Conservation (phyloP, 208 protist species). For the Angomonas ambiguus region DNA sequence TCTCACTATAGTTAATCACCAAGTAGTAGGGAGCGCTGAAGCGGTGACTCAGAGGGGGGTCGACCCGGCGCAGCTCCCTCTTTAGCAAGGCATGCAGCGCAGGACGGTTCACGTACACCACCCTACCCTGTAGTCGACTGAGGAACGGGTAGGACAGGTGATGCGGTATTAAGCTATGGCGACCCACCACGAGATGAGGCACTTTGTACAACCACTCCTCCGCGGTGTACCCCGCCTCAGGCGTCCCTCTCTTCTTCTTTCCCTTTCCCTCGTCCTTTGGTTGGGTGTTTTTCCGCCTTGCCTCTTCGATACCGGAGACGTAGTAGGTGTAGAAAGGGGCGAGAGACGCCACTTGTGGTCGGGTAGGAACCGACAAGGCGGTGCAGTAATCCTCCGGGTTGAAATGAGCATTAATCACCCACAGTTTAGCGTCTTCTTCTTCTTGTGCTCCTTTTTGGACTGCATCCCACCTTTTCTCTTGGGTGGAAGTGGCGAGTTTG, state of each 20-base stretch:
- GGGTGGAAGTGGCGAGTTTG: too few relatives aligned
- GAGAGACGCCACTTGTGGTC: slow-evolving; percentile 40
- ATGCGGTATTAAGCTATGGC: slow-evolving; percentile 27
- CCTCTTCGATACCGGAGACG: too few relatives aligned
- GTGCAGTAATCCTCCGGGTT: too few relatives aligned
- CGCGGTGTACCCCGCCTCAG: not conserved
- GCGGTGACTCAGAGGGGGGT: not conserved
- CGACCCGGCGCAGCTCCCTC: not conserved
- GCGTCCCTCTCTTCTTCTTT: slow-evolving; percentile 6
- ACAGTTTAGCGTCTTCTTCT: slow-evolving; percentile 23
- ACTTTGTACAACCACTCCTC: slow-evolving; percentile 53
- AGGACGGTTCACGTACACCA: slow-evolving; percentile 39
- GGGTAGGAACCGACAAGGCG: slow-evolving; percentile 41
- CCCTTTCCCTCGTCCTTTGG: too few relatives aligned
- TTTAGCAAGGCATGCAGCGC: slow-evolving; percentile 14
- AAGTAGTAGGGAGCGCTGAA: slow-evolving; percentile 57
- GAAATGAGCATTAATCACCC: slow-evolving; percentile 49
- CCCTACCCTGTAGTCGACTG: slow-evolving; percentile 56
- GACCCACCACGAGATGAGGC: slow-evolving; percentile 60
- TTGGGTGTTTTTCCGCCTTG: too few relatives aligned
- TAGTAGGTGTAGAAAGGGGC: slow-evolving; percentile 42
- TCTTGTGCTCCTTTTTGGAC: not conserved
- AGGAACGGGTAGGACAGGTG: slow-evolving; percentile 54
- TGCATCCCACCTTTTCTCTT: too few relatives aligned
- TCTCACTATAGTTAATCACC: slow-evolving; percentile 59